phyloP scores from a whole-genome alignment of 1,284 basidiomycete species.

The Fomitopsis pinicola region DNA sequence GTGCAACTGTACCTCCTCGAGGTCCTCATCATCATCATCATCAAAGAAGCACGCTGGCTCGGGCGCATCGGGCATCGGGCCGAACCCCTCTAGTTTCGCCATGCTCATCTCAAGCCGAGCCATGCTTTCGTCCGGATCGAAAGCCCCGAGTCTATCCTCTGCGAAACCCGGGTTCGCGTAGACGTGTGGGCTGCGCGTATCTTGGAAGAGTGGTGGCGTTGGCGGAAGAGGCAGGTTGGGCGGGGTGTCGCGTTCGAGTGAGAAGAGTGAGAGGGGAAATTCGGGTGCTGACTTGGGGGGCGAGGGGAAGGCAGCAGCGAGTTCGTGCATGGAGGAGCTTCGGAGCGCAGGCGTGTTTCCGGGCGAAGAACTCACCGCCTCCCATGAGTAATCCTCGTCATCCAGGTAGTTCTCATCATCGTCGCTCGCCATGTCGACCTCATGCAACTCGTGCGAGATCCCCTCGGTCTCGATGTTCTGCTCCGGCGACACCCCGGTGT shows the following conservation, averaged over 20 bases:
- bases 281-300: conserved; percentile 4
- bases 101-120: conserved; percentile 14
- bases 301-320: conserved; percentile 7
- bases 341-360: neutral
- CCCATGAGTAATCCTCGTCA: conserved; percentile 5
- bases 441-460: neutral
- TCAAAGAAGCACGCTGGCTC: conserved; percentile 1
- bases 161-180: neutral
- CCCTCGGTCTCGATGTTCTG: neutral
- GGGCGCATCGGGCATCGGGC: neutral
- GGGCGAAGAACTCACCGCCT: neutral
- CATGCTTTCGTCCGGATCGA: conserved; percentile 19
- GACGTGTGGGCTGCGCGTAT: conserved; percentile 4
- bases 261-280: conserved; percentile 6
- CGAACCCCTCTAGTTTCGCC: conserved; percentile 15
- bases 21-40: neutral
- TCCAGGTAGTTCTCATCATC: neutral
- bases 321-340: neutral
- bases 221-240: conserved; percentile 13
- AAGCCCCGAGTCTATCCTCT: conserved; percentile 11
- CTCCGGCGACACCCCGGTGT: neutral
- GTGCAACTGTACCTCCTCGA: neutral
- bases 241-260: neutral
- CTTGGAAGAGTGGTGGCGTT: neutral
- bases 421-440: neutral